Base-by-base conservation (phyloP, 192 early-diverging fungal genomes). In the Coemansia sp. region DNA sequence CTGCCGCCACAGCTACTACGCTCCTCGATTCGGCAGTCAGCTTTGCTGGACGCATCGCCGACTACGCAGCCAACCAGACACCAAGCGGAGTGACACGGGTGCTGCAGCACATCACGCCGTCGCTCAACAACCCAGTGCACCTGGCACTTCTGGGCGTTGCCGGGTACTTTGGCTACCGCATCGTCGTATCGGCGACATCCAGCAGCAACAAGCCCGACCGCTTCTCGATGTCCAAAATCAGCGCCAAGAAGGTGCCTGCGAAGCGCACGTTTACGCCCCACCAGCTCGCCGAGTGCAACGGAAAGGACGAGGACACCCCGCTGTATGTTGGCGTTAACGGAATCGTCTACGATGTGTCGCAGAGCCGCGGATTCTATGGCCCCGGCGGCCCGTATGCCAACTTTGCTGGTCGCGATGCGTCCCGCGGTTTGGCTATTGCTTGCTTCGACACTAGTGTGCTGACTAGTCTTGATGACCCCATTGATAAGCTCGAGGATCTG, bases 371-470 rank as follows among this genome's bases (percentile, higher is more conserved):
- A 40, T 97, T 98, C 77, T 98, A 98, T 73, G 96, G 96, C 0
- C 96, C 96, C 40, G 76, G 48, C 8, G 94, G 94, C 6, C 94
- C 92, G n/a, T 98, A 98, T 69, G 91, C 88, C 37, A 96, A 95
- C 85, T 98, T 97, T 88, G 90, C 95, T 7, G 97, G 97, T 2
- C 88, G 91, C n/a, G 97, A 98, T 84, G 95, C 97, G 15, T 95
- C 94, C 18, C 87, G 97, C 39, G 95, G 97, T 0, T 78, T 98
- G 62, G 92, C 95, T 42, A 90, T 95, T 72, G 85, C 91, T 62
- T 91, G 90, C 51, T 96, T 98, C 71, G 92, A 94, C 65, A 78
- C 69, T 52, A 82, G 84, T 10, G 86, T 96, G 82, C 62, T 98
- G 61, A 71, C 82, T 2, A 84, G 86, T n/a, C 46, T 90, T 19